These are phyloP conservation scores for Proliferodiscus dingleyae DNA, from an alignment of 2,329 filamentous ascomycete genomes.

Conservation along the genomic window DNA sequence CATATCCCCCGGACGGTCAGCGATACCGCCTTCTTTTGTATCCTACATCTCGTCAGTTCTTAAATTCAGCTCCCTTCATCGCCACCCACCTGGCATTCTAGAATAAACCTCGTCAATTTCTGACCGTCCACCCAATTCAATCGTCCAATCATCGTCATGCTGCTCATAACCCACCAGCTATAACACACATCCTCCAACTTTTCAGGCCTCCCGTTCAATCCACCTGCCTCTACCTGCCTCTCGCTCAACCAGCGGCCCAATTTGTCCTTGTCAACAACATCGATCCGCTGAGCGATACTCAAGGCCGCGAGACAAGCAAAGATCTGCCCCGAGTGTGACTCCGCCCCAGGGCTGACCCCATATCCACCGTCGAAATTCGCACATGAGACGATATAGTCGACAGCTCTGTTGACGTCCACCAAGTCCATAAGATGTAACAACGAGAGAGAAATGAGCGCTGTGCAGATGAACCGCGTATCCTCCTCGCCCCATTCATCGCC, in stretches of 20 bases:
- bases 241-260: conserved; percentile 90
- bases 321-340: conserved; percentile 92
- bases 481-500: conserved; percentile 96
- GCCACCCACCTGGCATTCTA: conserved; percentile 65
- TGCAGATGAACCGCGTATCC: conserved; percentile 92
- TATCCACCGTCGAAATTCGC: conserved; percentile 94
- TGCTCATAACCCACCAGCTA: conserved; percentile 97
- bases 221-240: conserved; percentile 79
- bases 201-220: conserved; percentile 89
- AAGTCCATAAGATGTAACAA: conserved; percentile 69
- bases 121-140: conserved; percentile 90
- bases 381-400: conserved; percentile 73
- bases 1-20: conserved; percentile 88
- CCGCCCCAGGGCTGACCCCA: conserved; percentile 81
- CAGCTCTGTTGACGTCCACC: conserved; percentile 75
- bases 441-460: conserved; percentile 83
- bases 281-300: conserved; percentile 74
- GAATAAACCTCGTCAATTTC: conserved; percentile 75
- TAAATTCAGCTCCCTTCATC: conserved; percentile 62
- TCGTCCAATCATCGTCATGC: conserved; percentile 80
- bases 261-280: conserved; percentile 76
- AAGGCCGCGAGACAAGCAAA: conserved; percentile 90
- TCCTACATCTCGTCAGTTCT: conserved; percentile 64
- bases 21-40: conserved; percentile 73
- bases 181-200: conserved; percentile 97